Conservation (phyloP, 2,329 filamentous ascomycete genomes). For the Chaetomiaceae sp. region DNA sequence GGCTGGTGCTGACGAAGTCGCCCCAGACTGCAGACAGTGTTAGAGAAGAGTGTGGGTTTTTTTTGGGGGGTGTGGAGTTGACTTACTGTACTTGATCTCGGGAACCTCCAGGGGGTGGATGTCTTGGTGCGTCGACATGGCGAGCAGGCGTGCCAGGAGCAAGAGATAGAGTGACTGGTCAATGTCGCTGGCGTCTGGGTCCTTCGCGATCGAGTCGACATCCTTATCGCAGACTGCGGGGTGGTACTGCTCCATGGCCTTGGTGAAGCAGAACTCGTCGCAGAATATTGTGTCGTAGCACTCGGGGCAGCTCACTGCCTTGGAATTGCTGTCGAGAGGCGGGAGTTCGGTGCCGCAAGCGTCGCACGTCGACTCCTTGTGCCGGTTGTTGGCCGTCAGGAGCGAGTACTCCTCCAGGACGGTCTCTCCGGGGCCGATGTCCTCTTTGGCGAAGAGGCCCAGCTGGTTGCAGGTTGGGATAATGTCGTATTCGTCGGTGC, state of each 20-base stretch:
- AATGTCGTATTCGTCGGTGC: conserved; percentile 45
- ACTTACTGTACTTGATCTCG: conserved; percentile 54
- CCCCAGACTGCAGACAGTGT: conserved; percentile 50
- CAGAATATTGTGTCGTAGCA: conserved; percentile 66
- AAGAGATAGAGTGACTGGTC: conserved; percentile 60
- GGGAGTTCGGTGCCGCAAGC: conserved; percentile 76
- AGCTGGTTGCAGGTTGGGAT: conserved; percentile 68
- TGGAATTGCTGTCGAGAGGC: conserved; percentile 45
- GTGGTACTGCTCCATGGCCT: conserved; percentile 58
- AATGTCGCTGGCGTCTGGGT: conserved; percentile 55
- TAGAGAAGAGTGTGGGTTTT: neutral
- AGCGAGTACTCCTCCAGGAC: conserved; percentile 81
- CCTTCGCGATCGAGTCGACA: conserved; percentile 61
- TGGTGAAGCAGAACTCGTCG: conserved; percentile 53
- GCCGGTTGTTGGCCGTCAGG: conserved; percentile 81
- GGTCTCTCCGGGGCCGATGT: conserved; percentile 70
- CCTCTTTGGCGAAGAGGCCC: conserved; percentile 81
- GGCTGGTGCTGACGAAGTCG: conserved; percentile 53
- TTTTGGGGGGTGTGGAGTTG: neutral
- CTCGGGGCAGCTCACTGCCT: conserved; percentile 53
- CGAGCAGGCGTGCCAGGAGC: conserved; percentile 57
- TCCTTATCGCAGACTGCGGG: conserved; percentile 63
- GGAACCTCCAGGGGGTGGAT: conserved; percentile 59
- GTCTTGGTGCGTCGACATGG: conserved; percentile 59
- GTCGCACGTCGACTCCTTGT: conserved; percentile 84